Evolutionary conservation across 345 rosid species (phyloP), one percentile per base, ranked within the genome.

Genomic region (Abelmoschus esculentus): DNA sequence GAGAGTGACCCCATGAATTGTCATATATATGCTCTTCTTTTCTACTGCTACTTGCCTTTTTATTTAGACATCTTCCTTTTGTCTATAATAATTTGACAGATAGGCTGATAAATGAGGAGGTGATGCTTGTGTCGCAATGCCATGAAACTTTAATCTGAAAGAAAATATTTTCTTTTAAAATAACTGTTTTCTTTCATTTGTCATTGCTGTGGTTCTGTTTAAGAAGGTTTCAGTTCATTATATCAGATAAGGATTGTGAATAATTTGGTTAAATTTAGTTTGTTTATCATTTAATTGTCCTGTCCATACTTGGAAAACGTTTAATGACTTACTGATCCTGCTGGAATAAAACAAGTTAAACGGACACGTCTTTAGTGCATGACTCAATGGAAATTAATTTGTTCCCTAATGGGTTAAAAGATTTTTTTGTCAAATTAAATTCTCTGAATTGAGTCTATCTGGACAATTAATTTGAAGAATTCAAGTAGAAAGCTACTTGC

Each of bases 281-380:
- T 66, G 38, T 47, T 28, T 47, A 46, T 47, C 42, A 4, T 72
- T 46, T 64, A 59, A 59, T 34, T 38, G 53, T 31, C 4, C 7
- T 64, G 70, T 52, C 55, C 18, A 34, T 70, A 70, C 31, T 65
- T 59, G 74, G 59, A 78, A 67, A 46, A 66, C 40, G 29, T 57
- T 7, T 28, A 66, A 9, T 66, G 22, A 28, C 9, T 47, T 66
- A 66, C 28, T 47, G 34, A 47, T 28, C 57, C 40, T 46, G 40
- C 57, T 66, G 42, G 19, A 26, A 15, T 50, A 6, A 17, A 67
- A 52, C 29, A 67, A 52, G 46, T 10, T n/a, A 67, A 50, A 32
- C 12, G 31, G 46, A 67, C 12, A 6, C 29, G 60, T 52, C 31
- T 66, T 10, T 9, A n/a, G 26, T 11, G 6, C 59, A 52, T 53